phyloP scores from a whole-genome alignment of 2,329 filamentous ascomycete species.

The Arthrocladium fulminans region DNA sequence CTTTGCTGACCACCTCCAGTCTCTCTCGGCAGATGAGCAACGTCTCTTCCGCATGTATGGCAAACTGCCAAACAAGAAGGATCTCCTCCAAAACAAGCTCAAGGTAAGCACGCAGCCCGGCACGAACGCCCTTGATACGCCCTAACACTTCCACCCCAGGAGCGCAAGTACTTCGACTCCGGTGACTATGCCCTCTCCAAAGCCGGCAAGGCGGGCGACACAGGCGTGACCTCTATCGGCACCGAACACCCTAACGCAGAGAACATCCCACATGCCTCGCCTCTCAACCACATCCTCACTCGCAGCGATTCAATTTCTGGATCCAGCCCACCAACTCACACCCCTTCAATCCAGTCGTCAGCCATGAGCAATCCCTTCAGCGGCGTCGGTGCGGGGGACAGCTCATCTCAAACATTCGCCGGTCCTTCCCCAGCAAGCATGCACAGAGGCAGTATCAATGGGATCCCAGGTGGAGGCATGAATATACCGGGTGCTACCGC shows the following conservation, averaged over 20 bases:
- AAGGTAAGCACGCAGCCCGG: constrained; percentile 47
- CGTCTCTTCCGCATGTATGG: constrained; percentile 94
- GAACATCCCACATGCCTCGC: constrained; percentile 82
- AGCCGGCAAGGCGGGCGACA: constrained; percentile 89
- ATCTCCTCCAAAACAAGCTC: constrained; percentile 94
- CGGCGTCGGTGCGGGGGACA: constrained; percentile 20
- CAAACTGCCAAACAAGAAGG: constrained; percentile 92
- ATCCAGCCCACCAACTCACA: constrained; percentile 22
- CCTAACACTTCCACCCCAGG: constrained; percentile 41
- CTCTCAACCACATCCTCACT: constrained; percentile 41
- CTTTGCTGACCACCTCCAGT: constrained; percentile 43
- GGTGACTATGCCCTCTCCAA: constrained; percentile 95
- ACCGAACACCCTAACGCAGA: constrained; percentile 90
- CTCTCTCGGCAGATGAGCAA: constrained; percentile 88
- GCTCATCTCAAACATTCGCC: neutral
- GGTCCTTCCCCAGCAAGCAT: constrained; percentile 22
- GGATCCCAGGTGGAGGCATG: constrained; percentile 27
- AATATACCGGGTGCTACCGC: constrained; percentile 16
- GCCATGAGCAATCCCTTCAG: constrained; percentile 13
- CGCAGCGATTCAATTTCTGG: constrained; percentile 31
- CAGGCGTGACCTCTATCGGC: constrained; percentile 87
- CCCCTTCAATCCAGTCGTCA: constrained; percentile 11
- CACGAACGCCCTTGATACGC: neutral
- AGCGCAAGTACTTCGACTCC: constrained; percentile 97
- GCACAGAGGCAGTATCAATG: constrained; percentile 38